phyloP scores from a whole-genome alignment of 176 grass and related monocot species.

The Rhynchospora pubera region DNA sequence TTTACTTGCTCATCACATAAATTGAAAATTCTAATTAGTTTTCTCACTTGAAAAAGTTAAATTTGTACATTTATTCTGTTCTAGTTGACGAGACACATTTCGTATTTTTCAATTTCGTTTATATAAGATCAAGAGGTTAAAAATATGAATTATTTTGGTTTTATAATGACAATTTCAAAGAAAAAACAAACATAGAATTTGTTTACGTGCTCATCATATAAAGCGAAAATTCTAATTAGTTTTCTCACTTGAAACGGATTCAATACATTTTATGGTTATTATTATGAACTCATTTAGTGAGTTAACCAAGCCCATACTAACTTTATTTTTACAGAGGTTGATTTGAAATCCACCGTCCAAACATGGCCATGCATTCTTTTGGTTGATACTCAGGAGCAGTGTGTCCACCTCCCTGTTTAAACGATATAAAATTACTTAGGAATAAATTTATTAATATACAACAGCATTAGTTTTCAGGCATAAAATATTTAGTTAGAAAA shows the following conservation, averaged over 20 bases:
- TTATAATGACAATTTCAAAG: not conserved
- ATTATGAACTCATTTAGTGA: not conserved
- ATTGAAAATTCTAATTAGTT: not conserved
- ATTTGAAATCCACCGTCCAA: conserved; percentile 11
- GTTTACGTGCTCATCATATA: not conserved
- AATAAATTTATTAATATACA: not conserved
- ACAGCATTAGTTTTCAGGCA: not conserved
- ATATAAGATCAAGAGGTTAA: not conserved
- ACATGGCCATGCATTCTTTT: conserved; percentile 8
- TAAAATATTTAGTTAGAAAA: not conserved
- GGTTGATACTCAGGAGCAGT: conserved; percentile 2
- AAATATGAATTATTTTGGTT: not conserved
- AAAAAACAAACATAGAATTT: not conserved
- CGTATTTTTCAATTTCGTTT: not conserved
- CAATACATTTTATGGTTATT: not conserved
- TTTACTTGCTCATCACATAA: not conserved
- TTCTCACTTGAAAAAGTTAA: not conserved
- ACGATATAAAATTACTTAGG: not conserved
- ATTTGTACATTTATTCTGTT: not conserved
- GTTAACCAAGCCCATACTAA: not conserved
- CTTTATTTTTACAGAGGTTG: conserved; percentile 1
- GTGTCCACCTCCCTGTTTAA: conserved; percentile 9
- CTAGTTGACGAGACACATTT: not conserved
- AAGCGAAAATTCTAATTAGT: not conserved
- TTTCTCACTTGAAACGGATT: not conserved